Conservation (phyloP, 2,329 filamentous ascomycete genomes). For the Harringtonia lauricola region DNA sequence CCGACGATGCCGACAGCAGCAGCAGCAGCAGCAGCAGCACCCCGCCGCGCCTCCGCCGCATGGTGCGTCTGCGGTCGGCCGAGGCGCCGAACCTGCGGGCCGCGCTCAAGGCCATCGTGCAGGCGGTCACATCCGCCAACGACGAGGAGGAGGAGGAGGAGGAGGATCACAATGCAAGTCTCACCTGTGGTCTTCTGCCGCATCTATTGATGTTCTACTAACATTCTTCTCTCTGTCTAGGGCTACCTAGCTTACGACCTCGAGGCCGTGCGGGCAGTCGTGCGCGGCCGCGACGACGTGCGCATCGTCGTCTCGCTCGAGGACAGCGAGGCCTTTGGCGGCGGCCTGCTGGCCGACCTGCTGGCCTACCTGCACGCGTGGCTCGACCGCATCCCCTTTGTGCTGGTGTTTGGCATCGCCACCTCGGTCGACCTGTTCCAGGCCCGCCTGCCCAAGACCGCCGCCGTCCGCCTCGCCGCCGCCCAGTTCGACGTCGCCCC, state of each 20-base stretch:
- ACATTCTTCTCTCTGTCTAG: no score
- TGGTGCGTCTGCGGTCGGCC: conserved; percentile 57
- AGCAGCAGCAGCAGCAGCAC: conserved; percentile 9
- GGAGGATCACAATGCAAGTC: conserved; percentile 32
- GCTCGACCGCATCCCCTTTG: conserved; percentile 66
- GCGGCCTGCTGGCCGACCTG: conserved; percentile 57
- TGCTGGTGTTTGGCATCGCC: conserved; percentile 67
- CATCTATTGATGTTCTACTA: background rate
- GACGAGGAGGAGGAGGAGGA: conserved; percentile 43
- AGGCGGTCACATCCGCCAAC: conserved; percentile 30
- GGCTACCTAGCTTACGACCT: conserved; percentile 74
- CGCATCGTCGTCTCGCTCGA: conserved; percentile 65
- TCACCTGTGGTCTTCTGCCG: background rate
- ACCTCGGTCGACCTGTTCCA: conserved; percentile 75
- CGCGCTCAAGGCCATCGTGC: conserved; percentile 61
- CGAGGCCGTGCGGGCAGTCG: conserved; percentile 53
- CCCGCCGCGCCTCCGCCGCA: conserved; percentile 30
- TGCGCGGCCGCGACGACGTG: conserved; percentile 18
- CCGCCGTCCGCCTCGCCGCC: conserved; percentile 56
- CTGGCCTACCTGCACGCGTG: conserved; percentile 43
- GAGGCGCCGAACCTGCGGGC: conserved; percentile 67
- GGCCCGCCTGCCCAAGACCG: conserved; percentile 58
- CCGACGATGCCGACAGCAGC: conserved; percentile 17
- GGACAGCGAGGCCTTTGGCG: conserved; percentile 75
- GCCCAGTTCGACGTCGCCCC: conserved; percentile 69